Evolutionary conservation across 768 basidiomycete species (phyloP).

Genomic region (Tubosaeta brunneosetosa): DNA sequence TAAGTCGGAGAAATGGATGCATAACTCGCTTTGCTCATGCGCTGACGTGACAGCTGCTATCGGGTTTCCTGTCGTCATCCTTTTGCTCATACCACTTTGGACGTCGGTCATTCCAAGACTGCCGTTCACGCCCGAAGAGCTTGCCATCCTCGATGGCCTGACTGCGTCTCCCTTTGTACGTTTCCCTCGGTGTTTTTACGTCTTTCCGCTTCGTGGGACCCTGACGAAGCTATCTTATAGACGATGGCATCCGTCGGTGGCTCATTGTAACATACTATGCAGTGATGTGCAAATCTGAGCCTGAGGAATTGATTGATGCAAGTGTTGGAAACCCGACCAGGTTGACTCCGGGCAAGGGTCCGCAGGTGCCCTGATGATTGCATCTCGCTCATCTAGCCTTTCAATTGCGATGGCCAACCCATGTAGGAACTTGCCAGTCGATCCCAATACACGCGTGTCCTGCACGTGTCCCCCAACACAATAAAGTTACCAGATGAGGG

Average conservation of each 20-base stretch:
- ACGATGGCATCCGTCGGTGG: constrained; percentile 45
- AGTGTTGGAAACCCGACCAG: background rate
- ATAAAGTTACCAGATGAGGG: too few relatives aligned
- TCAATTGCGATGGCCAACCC: too few relatives aligned
- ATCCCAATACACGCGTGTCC: too few relatives aligned
- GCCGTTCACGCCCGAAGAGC: constrained; percentile 71
- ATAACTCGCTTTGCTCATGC: constrained; percentile 7
- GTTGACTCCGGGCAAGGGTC: background rate
- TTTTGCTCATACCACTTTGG: constrained; percentile 75
- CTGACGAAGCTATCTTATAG: constrained; percentile 15
- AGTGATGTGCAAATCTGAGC: background rate
- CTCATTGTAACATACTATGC: constrained; percentile 10
- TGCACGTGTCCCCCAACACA: too few relatives aligned
- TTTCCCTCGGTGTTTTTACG: constrained; percentile 10
- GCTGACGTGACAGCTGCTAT: constrained; percentile 60
- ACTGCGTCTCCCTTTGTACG: constrained; percentile 84
- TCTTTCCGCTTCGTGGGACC: too few relatives aligned
- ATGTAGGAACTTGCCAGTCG: too few relatives aligned
- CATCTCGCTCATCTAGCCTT: too few relatives aligned
- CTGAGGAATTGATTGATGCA: background rate
- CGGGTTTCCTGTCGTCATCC: constrained; percentile 86
- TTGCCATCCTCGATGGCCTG: constrained; percentile 83
- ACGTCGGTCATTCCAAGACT: constrained; percentile 66
- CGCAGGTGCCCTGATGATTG: too few relatives aligned
- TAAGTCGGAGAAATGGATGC: constrained; percentile 19